Percentiles rank a stretch among this genome's conserved stretches.
Conservation (phyloP, 2,329 filamentous ascomycete species). For the Pseudopyricularia javanii region DNA sequence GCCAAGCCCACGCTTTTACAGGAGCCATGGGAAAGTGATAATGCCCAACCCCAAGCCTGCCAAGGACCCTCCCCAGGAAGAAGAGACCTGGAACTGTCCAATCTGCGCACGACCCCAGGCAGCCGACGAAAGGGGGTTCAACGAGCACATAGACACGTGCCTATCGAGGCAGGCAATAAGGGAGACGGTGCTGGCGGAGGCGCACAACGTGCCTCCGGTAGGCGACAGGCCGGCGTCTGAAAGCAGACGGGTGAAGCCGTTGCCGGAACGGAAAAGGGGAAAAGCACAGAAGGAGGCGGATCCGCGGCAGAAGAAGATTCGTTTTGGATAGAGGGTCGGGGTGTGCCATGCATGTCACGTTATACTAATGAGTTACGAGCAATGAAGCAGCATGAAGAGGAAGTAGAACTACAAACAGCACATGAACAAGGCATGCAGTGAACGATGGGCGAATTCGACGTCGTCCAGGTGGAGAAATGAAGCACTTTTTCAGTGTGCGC, state of each 20-base stretch:
- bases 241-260: conserved; percentile 20
- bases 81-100: conserved; percentile 70
- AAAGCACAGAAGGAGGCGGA: conserved; percentile 15
- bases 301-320: conserved; percentile 38
- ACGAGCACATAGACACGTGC: conserved; percentile 86
- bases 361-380: background rate
- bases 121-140: conserved; percentile 67
- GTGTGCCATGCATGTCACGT: background rate
- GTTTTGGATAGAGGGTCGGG: conserved; percentile 27
- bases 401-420: background rate
- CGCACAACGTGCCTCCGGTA: conserved; percentile 3
- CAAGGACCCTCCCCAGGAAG: conserved; percentile 17
- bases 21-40: conserved; percentile 39
- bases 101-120: conserved; percentile 69
- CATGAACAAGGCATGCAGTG: background rate
- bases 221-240: conserved; percentile 19
- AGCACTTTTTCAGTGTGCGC: no score
- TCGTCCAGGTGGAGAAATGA: no score
- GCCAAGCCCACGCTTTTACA: conserved; percentile 20
- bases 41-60: conserved; percentile 32
- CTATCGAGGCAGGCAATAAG: conserved; percentile 77
- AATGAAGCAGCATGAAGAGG: background rate
- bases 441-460: no score
- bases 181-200: conserved; percentile 53
- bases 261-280: conserved; percentile 22